phyloP scores from a whole-genome alignment of 2,329 filamentous ascomycete genomes.

The Beauveria australis region DNA sequence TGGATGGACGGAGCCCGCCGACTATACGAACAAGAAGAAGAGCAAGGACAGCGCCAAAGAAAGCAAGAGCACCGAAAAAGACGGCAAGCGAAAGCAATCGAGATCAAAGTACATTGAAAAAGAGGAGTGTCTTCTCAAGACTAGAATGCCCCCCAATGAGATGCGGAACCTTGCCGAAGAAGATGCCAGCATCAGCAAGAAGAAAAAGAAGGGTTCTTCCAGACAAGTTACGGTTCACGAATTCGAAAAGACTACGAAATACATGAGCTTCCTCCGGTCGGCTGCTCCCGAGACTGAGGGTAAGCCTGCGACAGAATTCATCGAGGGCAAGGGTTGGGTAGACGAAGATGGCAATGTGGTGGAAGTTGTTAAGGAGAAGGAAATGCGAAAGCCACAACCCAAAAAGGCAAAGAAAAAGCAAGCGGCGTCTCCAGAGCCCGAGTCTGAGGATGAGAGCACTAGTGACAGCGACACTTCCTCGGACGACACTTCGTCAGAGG shows the following conservation, averaged over 20 bases:
- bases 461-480: constrained; percentile 30
- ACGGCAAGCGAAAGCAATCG: constrained; percentile 49
- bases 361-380: constrained; percentile 41
- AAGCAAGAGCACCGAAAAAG: constrained; percentile 40
- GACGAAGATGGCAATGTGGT: constrained; percentile 70
- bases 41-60: constrained; percentile 31
- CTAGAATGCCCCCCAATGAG: constrained; percentile 51
- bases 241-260: constrained; percentile 76
- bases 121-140: constrained; percentile 79
- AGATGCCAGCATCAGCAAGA: constrained; percentile 46
- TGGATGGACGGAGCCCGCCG: constrained; percentile 71
- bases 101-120: constrained; percentile 75
- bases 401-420: constrained; percentile 16
- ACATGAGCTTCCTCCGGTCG: constrained; percentile 71
- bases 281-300: constrained; percentile 21
- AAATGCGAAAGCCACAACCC: constrained; percentile 24
- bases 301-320: constrained; percentile 49
- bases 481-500: constrained; percentile 20
- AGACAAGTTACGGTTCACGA: constrained; percentile 71
- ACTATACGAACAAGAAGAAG: constrained; percentile 39
- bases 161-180: constrained; percentile 34
- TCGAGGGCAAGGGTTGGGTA: constrained; percentile 84
- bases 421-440: constrained; percentile 17
- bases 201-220: constrained; percentile 43
- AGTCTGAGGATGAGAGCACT: constrained; percentile 26